Evolutionary conservation across 1,139 yeast genomes (phyloP).

Genomic region (Debaryomycetaceae sp.): DNA sequence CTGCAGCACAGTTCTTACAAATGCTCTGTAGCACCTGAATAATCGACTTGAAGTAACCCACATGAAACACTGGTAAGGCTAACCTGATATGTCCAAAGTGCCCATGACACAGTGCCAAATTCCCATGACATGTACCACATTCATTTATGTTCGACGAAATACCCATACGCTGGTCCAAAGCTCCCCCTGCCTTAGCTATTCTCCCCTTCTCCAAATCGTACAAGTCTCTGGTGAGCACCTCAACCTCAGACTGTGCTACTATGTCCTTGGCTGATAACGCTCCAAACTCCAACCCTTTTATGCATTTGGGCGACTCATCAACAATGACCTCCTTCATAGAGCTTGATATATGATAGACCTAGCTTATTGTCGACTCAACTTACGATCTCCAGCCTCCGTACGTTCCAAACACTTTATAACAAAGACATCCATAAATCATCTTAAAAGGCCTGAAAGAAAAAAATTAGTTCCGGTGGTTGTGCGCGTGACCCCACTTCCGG

Average conservation of each 20-base stretch:
- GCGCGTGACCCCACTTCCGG: not conserved
- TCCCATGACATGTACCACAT: conserved; percentile 90
- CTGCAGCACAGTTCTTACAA: conserved; percentile 84
- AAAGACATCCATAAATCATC: not conserved
- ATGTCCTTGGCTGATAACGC: conserved; percentile 90
- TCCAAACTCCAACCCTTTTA: conserved; percentile 88
- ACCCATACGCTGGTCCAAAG: conserved; percentile 92
- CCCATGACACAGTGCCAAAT: conserved; percentile 93
- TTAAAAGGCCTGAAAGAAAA: not conserved
- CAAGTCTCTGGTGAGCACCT: conserved; percentile 84
- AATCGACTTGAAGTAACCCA: conserved; percentile 92
- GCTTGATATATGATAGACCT: not conserved
- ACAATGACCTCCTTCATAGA: conserved; percentile 72
- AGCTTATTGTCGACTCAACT: not conserved
- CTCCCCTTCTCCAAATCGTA: conserved; percentile 87
- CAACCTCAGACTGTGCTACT: conserved; percentile 91
- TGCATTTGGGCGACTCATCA: conserved; percentile 86
- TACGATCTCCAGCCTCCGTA: not conserved
- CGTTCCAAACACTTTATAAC: not conserved
- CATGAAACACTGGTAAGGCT: conserved; percentile 95
- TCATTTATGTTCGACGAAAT: conserved; percentile 80
- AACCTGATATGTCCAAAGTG: conserved; percentile 94
- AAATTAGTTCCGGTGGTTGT: not conserved
- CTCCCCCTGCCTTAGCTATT: conserved; percentile 76
- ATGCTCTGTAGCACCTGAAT: conserved; percentile 86